phyloP scores from a whole-genome alignment of 106 monocot genomes.

The Platanthera zijinensis region DNA sequence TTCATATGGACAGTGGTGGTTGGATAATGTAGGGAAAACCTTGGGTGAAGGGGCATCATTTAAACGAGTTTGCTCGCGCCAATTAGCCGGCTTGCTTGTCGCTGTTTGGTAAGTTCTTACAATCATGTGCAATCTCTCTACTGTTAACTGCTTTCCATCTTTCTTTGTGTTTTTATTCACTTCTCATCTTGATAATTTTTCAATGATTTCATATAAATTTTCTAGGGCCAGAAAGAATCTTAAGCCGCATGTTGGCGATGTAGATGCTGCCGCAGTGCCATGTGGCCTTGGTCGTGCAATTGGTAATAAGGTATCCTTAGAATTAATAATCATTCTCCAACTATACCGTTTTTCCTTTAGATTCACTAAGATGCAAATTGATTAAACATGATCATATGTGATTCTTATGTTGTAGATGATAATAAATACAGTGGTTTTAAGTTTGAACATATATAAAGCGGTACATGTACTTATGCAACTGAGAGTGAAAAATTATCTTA shows the following conservation, averaged over 20 bases:
- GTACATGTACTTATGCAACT: no score
- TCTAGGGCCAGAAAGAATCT: slow-evolving; percentile 59
- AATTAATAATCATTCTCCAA: no score
- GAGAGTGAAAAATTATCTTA: no score
- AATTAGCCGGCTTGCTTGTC: slow-evolving; percentile 59
- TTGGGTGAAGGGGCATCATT: slow-evolving; percentile 64
- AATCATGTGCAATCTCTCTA: not conserved
- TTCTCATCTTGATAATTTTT: not conserved
- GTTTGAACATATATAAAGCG: no score
- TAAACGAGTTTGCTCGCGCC: slow-evolving; percentile 60
- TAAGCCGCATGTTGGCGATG: slow-evolving; percentile 49
- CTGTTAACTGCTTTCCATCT: not conserved
- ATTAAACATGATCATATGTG: no score
- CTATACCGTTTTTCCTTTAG: no score
- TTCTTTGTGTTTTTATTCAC: not conserved
- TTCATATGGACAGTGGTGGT: slow-evolving; percentile 59
- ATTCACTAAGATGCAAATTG: no score
- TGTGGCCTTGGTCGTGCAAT: slow-evolving; percentile 80
- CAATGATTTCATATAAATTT: not conserved
- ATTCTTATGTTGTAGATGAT: no score
- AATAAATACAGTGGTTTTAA: no score
- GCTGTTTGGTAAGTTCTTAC: slow-evolving; percentile 40
- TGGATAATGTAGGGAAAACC: slow-evolving; percentile 38
- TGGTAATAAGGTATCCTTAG: slow-evolving; percentile 40
- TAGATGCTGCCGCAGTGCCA: slow-evolving; percentile 73